Evolutionary conservation across 2,329 filamentous ascomycete genomes (phyloP), one percentile per base, ranked within the genome.

Genomic region (Colletotrichum spinosum): DNA sequence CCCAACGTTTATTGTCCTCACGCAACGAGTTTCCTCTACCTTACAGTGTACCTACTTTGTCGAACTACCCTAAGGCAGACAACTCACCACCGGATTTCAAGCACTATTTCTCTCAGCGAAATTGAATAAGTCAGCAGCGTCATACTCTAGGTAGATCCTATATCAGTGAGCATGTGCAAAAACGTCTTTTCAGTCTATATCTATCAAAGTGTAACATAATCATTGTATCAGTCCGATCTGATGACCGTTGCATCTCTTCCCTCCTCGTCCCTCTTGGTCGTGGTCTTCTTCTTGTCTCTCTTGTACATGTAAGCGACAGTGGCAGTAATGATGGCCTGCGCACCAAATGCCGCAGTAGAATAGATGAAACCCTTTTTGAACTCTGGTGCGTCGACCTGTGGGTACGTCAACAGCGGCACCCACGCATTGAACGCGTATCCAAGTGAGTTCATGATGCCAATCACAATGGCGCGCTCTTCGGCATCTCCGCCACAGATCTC

Each of bases 321-420:
- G 1, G 58, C 63, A 1, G 63, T 65, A 34, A 65, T 65, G 1
- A 9, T 8, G 0, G 63, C 63, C 13, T 65, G 63, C 6, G 58
- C 63, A 8, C 46, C 58, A 25, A 65, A 65, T 1, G 63, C 63
- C 4, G 41, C 38, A 5, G 64, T 67, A 13, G 73, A 70, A 54
- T 79, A 80, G 0, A 76, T 71, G 44, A 78, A 83, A 1, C 81
- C 81, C 60, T 82, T 83, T 0, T 75, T 73, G 54, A 76, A 84
- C 2, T 75, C 68, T 1, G 81, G 81, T 0, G 76, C 76, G 62
- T 84, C 80, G 3, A 80, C 76, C 0, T 81, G 83, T 0, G 75
- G 76, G 68, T 86, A 88, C 0, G 82, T 80, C 11, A 88, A 70
- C 2, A 88, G 69, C 4, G 81, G 82, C 3, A 83, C 87, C 85